Percentiles rank a stretch among this genome's conserved stretches.
Conservation (phyloP, 768 basidiomycete species). For the Lactifluus volemus region DNA sequence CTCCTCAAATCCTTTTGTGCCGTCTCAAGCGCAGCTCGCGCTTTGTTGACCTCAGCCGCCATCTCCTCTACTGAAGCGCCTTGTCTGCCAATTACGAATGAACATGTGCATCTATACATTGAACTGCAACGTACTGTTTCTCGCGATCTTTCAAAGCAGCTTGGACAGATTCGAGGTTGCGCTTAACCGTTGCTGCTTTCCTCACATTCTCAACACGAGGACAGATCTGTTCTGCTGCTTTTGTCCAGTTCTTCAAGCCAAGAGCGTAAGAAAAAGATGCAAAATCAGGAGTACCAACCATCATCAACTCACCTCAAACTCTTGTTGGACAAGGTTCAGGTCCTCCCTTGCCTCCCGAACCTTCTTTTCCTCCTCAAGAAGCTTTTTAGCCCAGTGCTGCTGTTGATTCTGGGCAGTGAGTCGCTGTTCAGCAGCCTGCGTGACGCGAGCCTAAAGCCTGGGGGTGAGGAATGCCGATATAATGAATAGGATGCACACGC, state of each 20-base stretch:
- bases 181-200: constrained; percentile 44
- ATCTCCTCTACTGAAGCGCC: constrained; percentile 75
- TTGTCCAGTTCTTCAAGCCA: constrained; percentile 47
- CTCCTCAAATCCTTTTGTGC: constrained; percentile 56
- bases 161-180: constrained; percentile 53
- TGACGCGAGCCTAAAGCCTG: constrained; percentile 37
- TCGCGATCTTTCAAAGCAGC: constrained; percentile 60
- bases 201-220: constrained; percentile 50
- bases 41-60: constrained; percentile 58
- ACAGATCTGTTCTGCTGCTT: constrained; percentile 55
- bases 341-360: constrained; percentile 38
- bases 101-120: constrained; percentile 5
- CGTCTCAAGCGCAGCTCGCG: constrained; percentile 47
- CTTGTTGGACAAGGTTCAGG: constrained; percentile 45
- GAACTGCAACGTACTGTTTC: constrained; percentile 36
- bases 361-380: constrained; percentile 39
- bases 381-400: constrained; percentile 43
- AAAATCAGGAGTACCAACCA: not conserved
- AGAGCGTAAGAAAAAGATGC: not conserved
- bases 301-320: constrained; percentile 47
- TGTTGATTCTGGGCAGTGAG: constrained; percentile 41
- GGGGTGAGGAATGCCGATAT: constrained; percentile 5
- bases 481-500: constrained; percentile 17
- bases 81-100: constrained; percentile 36
- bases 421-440: constrained; percentile 40